Base-by-base conservation (phyloP, 2,329 filamentous ascomycete species). In the Diplodia intermedia region DNA sequence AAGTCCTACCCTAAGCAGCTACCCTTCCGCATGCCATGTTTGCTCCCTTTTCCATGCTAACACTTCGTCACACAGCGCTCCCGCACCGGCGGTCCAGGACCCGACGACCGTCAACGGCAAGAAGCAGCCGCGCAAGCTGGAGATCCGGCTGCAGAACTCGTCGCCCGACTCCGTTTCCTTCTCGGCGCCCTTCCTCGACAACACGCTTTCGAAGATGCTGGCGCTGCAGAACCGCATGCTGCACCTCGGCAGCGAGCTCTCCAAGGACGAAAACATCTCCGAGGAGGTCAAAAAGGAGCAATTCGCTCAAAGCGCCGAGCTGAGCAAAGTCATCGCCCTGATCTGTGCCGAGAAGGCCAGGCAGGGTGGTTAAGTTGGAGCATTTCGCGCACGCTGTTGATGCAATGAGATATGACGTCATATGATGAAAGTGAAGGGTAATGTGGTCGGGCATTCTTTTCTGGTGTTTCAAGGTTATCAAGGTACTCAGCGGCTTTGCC, bases 281-380 rank as follows among this genome's bases (percentile, higher is more conserved):
- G 83, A 84, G 69, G 78, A 78, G 69, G 76, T 81, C 23, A 80
- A 84, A 72, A 82, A 82, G 71, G 83, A 85, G 74, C 82, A 84
- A 65, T 84, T 83, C 63, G 77, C 79, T 15, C 83, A 85, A 75
- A 81, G 78, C 36, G 82, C 83, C 1, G 83, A 85, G 74, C 70
- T 85, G 69, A 81, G 78, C 62, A 73, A 81, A 65, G 83, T 85
- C 67, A 84, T 85, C 69, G 83, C 83, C 1, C 71, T 85, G 71
- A 85, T 85, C 66, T 85, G 83, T 71, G 80, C 83, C 2, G 83
- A 85, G 79, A 85, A 85, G 76, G 83, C 83, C 6, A 78, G 83
- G 70, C 83, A 85, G 71, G 81, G 82, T 15, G 78, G 77, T 56
- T 79, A 33, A 49, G 8, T 2, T 11, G 2, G n/a, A 5, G 26